phyloP scores from a whole-genome alignment of 1,284 basidiomycete genomes.

The Naganishia albida region DNA sequence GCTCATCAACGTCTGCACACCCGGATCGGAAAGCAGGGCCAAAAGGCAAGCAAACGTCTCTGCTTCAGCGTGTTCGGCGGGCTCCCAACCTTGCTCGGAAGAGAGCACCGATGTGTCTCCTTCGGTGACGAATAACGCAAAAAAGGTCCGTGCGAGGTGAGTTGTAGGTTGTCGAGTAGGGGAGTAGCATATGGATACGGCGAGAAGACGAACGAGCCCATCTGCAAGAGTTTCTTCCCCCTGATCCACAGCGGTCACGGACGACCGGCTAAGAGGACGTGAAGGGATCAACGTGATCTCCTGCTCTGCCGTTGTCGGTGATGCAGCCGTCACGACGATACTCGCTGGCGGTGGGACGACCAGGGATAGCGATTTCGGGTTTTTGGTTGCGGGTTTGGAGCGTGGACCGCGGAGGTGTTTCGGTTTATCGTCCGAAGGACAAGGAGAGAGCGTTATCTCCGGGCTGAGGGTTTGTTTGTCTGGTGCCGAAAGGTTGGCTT shows the following conservation, averaged over 20 bases:
- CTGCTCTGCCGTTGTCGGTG: constrained; percentile 12
- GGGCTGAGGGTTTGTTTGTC: not conserved
- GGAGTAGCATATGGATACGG: constrained; percentile 47
- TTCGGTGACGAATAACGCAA: constrained; percentile 43
- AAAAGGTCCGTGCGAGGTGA: constrained; percentile 52
- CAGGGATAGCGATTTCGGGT: constrained; percentile 7
- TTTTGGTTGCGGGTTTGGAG: not conserved
- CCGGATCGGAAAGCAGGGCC: constrained; percentile 38
- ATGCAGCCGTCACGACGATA: constrained; percentile 22
- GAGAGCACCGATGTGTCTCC: constrained; percentile 12
- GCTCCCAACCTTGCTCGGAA: not conserved
- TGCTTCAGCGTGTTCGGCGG: constrained; percentile 44
- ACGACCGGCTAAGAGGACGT: constrained; percentile 30
- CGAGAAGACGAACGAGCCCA: constrained; percentile 50
- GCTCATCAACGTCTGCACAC: constrained; percentile 21
- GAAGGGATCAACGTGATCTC: constrained; percentile 47
- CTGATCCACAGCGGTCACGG: constrained; percentile 20
- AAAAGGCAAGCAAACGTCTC: constrained; percentile 46
- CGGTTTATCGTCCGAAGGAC: not conserved
- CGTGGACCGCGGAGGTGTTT: constrained; percentile 11
- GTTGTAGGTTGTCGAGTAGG: constrained; percentile 43
- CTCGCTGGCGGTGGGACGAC: constrained; percentile 8
- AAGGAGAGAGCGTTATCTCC: constrained; percentile 22
- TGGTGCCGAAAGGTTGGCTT: not conserved
- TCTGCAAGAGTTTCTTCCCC: constrained; percentile 48